These are phyloP conservation scores for Tetrastigma voinierianum DNA, from an alignment of 164 flowering plant genomes.

Conservation along the genomic window DNA sequence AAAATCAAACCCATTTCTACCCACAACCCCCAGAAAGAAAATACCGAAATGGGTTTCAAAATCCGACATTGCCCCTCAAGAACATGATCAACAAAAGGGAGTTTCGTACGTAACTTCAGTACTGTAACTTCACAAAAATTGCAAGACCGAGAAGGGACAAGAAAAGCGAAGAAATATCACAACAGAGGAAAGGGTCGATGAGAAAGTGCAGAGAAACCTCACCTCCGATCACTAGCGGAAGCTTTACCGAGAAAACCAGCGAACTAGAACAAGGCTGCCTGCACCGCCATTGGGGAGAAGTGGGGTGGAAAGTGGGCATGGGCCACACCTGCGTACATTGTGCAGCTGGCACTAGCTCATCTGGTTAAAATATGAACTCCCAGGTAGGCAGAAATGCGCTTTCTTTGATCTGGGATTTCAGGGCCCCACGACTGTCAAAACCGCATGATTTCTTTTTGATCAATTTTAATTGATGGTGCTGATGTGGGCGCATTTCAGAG, in stretches of 20 bases:
- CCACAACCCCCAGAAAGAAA: not conserved
- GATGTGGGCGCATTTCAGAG: no score
- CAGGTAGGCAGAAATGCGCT: no score
- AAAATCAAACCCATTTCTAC: not conserved
- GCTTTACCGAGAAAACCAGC: conserved; percentile 32
- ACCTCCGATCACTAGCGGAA: conserved; percentile 28
- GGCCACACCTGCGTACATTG: conserved; percentile 1
- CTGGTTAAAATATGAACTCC: no score
- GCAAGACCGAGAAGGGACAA: not conserved
- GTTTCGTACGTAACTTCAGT: no score
- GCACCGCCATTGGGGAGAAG: conserved; percentile 26
- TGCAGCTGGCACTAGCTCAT: not conserved
- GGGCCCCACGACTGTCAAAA: no score
- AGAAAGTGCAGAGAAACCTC: conserved; percentile 1
- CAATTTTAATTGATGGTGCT: no score
- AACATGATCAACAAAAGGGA: no score
- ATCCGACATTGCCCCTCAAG: no score
- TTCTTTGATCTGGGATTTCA: no score
- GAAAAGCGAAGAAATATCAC: not conserved
- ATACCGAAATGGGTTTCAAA: no score
- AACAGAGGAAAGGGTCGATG: not conserved
- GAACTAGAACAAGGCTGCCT: conserved; percentile 21
- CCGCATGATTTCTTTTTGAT: no score
- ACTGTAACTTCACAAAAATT: no score
- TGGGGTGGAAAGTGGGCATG: not conserved